Evolutionary conservation across 176 grass and related monocot genomes (phyloP).

Genomic region (Juncus inflexus): DNA sequence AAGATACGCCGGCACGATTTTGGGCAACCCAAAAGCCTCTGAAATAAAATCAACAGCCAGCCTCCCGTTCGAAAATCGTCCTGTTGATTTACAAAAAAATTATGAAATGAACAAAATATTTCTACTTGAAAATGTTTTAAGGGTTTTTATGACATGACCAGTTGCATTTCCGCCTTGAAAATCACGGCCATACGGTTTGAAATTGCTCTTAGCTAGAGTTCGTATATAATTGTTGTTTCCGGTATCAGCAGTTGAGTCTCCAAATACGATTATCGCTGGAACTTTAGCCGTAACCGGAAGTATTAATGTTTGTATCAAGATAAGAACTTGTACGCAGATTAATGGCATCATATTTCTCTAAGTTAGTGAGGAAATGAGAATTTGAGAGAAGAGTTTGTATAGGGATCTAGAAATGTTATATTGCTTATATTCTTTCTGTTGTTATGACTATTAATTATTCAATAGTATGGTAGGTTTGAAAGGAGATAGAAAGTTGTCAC

Average conservation of each 20-base stretch:
- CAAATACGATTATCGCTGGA: conserved; percentile 73
- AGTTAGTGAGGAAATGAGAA: conserved; percentile 7
- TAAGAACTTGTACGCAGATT: neutral
- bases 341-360: conserved; percentile 15
- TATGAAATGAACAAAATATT: no score
- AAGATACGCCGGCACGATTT: conserved; percentile 60
- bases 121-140: neutral
- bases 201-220: conserved; percentile 59
- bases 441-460: neutral
- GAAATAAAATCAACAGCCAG: conserved; percentile 75
- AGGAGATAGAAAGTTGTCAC: conserved; percentile 16
- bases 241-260: conserved; percentile 83
- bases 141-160: neutral
- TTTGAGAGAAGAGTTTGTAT: conserved; percentile 8
- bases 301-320: conserved; percentile 6
- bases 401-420: conserved; percentile 9
- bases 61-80: conserved; percentile 76
- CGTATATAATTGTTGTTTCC: conserved; percentile 81
- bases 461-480: neutral
- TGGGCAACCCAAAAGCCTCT: conserved; percentile 63
- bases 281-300: conserved; percentile 18
- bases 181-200: conserved; percentile 80
- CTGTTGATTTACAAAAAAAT: conserved; percentile 21
- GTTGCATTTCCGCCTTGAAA: conserved; percentile 29
- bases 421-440: neutral